phyloP scores from a whole-genome alignment of 306 rosid species.

The Glycine soja region DNA sequence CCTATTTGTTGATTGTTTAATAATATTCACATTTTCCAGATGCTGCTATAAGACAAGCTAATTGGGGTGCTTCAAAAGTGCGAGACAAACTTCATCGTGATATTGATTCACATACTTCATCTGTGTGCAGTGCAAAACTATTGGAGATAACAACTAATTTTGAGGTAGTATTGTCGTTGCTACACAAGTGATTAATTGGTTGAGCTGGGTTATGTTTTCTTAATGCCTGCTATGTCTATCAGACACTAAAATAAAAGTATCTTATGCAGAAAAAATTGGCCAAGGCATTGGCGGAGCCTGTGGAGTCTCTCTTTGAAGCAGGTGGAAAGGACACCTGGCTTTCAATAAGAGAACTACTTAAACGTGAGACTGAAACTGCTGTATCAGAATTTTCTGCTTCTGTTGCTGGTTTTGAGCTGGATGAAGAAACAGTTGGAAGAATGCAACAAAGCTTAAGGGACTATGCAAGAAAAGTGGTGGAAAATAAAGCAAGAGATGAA shows the following conservation, averaged over 20 bases:
- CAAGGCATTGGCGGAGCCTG: slow-evolving; percentile 69
- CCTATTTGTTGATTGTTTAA: slow-evolving; percentile 20
- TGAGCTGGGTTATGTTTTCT: slow-evolving; percentile 24
- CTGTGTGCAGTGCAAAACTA: slow-evolving; percentile 64
- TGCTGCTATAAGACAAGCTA: slow-evolving; percentile 65
- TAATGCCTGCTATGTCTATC: slow-evolving; percentile 30
- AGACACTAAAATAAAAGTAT: slow-evolving; percentile 29
- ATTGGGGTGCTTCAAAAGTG: slow-evolving; percentile 75
- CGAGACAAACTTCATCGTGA: slow-evolving; percentile 78
- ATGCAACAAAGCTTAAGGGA: slow-evolving; percentile 66
- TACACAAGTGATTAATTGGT: slow-evolving; percentile 28
- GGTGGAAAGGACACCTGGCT: slow-evolving; percentile 81
- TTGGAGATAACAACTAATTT: slow-evolving; percentile 54
- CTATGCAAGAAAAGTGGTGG: slow-evolving; percentile 76
- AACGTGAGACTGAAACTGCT: slow-evolving; percentile 67
- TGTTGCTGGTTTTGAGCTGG: slow-evolving; percentile 79
- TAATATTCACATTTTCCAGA: slow-evolving; percentile 56
- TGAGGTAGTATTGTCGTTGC: slow-evolving; percentile 62
- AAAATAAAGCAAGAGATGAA: slow-evolving; percentile 82
- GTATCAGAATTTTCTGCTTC: slow-evolving; percentile 57
- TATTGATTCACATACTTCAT: slow-evolving; percentile 67
- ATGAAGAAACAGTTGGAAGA: slow-evolving; percentile 56
- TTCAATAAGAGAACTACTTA: slow-evolving; percentile 74
- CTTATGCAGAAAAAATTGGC: slow-evolving; percentile 68
- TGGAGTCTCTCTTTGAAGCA: slow-evolving; percentile 74